phyloP scores from a whole-genome alignment of 139 green algal species.

The Chlorella sorokiniana region DNA sequence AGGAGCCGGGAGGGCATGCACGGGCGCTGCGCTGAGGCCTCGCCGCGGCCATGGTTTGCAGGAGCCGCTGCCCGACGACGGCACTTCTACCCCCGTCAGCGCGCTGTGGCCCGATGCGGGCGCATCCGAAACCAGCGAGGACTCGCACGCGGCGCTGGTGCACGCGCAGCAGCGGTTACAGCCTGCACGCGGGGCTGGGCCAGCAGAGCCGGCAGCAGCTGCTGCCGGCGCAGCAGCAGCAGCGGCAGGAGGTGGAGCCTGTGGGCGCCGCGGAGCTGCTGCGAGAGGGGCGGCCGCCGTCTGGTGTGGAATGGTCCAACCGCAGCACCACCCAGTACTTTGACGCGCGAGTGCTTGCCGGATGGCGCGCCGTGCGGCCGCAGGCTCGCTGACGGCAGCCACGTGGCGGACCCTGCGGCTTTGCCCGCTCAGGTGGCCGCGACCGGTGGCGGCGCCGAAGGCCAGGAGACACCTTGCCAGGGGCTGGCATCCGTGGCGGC shows the following conservation, averaged over 20 bases:
- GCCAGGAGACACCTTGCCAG: not conserved
- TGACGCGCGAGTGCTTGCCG: not conserved
- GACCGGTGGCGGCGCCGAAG: not conserved
- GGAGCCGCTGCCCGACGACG: constrained; percentile 5
- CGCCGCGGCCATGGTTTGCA: too few species aligned
- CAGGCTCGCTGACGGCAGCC: not conserved
- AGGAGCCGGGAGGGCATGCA: not conserved
- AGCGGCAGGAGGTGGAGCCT: not conserved
- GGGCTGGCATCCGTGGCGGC: not conserved
- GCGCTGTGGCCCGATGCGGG: not conserved
- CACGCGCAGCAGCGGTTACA: not conserved
- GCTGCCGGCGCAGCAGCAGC: not conserved
- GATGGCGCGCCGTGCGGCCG: not conserved
- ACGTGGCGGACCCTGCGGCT: not conserved
- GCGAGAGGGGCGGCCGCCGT: not conserved
- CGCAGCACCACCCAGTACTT: not conserved
- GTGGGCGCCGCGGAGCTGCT: not conserved
- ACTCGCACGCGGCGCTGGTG: not conserved
- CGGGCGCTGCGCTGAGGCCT: too few species aligned
- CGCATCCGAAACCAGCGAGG: constrained; percentile 7
- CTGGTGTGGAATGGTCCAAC: not conserved
- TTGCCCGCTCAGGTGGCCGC: not conserved
- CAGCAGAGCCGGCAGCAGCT: not conserved
- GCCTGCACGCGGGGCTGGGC: not conserved
- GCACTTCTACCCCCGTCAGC: not conserved